Conservation (phyloP, 768 basidiomycete genomes). For the Crassisporium funariophilum region DNA sequence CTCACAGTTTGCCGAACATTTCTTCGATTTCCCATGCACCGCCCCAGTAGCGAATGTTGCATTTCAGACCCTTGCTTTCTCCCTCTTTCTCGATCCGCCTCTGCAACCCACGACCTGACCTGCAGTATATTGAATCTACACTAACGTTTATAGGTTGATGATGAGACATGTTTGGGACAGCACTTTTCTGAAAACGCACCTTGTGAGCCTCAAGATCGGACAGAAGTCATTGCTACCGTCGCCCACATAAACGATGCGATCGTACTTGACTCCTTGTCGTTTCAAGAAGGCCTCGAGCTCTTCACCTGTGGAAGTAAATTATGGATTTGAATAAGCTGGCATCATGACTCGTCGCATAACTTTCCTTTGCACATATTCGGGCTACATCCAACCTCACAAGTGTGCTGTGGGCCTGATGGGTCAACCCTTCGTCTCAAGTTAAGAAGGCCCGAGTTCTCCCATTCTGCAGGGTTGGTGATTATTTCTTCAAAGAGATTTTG, state of each 20-base stretch:
- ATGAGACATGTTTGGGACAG: neutral
- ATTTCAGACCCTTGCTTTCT: slow-evolving; percentile 60
- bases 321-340: neutral
- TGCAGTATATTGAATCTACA: slow-evolving; percentile 82
- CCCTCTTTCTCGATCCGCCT: slow-evolving; percentile 78
- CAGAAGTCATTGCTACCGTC: slow-evolving; percentile 97
- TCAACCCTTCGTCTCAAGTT: slow-evolving; percentile 76
- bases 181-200: slow-evolving; percentile 41
- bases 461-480: slow-evolving; percentile 91
- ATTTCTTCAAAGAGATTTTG: slow-evolving; percentile 76
- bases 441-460: slow-evolving; percentile 70
- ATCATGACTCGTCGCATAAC: too few relatives aligned
- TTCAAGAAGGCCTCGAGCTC: slow-evolving; percentile 85
- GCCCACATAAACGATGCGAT: slow-evolving; percentile 87
- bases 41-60: slow-evolving; percentile 81
- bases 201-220: slow-evolving; percentile 79
- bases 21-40: slow-evolving; percentile 98
- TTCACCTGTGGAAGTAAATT: slow-evolving; percentile 58
- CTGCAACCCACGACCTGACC: slow-evolving; percentile 77
- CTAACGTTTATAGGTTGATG: slow-evolving; percentile 37
- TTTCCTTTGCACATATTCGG: slow-evolving; percentile 98
- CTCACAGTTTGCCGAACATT: slow-evolving; percentile 52
- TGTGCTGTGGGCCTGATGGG: slow-evolving; percentile 77
- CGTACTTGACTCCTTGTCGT: slow-evolving; percentile 60
- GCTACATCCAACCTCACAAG: slow-evolving; percentile 85